A percentile compares a stretch with the other conserved stretches of the same genome.
These are phyloP conservation scores for Entomortierella lignicola DNA, from an alignment of 192 early-diverging fungal genomes.

Conservation along the genomic window DNA sequence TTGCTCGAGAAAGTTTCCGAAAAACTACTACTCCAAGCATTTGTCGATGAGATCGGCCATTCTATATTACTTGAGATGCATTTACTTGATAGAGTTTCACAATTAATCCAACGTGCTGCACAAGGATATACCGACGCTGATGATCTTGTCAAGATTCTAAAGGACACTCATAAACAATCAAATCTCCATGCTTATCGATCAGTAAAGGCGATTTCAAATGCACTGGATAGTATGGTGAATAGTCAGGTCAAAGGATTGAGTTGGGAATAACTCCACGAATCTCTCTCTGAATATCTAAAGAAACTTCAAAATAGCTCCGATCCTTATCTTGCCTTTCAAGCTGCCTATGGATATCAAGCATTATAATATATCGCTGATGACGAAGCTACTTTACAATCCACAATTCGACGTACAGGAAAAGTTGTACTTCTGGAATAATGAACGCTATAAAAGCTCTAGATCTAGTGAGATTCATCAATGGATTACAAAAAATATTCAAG, in stretches of 20 bases:
- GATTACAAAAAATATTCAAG: slow-evolving; percentile 2
- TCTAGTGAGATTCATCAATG: neutral
- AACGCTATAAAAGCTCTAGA: slow-evolving; percentile 9
- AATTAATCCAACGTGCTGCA: neutral
- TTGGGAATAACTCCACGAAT: neutral
- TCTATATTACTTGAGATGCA: neutral
- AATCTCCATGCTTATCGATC: neutral
- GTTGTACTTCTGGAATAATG: neutral
- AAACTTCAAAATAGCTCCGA: neutral
- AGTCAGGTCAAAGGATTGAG: neutral
- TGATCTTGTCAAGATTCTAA: slow-evolving; percentile 2
- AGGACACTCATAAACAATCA: slow-evolving; percentile 3
- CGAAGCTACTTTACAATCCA: neutral
- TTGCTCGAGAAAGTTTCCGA: neutral
- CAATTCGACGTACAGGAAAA: neutral
- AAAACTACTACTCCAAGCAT: neutral
- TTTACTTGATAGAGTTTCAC: neutral
- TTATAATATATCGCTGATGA: slow-evolving; percentile 3
- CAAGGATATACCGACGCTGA: neutral
- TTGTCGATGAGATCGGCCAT: neutral
- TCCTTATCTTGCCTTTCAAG: slow-evolving; percentile 1
- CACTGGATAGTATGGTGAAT: slow-evolving; percentile 9
- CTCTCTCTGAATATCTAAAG: neutral
- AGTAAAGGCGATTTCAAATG: neutral
- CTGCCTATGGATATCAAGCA: slow-evolving; percentile 10